Base-by-base conservation (phyloP, 352 stramenopile genomes). In the Phytophthora capsici region DNA sequence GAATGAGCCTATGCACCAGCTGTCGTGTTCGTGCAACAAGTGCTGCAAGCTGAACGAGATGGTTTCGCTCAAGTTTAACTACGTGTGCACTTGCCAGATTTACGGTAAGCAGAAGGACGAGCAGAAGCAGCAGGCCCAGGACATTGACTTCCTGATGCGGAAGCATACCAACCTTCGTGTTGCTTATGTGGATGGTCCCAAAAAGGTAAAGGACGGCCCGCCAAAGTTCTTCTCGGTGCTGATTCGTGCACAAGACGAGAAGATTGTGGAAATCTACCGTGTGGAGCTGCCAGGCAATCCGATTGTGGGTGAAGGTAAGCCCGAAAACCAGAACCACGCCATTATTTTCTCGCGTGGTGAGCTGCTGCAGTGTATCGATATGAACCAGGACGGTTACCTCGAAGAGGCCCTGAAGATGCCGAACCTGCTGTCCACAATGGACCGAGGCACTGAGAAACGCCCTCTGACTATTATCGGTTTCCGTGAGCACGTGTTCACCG, bases 81-180 rank as follows among this genome's bases (percentile, higher is more conserved):
- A 94, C 62, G 67, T 94, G n/a, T 94, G 86, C 57, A 91, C 86
- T 8, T 94, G 86, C 63, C 86, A 94, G 48, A 94, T 94, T 60
- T 94, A 92, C 40, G 86, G 86, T 10, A 91, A 90, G 63, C 79
- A 90, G 49, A 93, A 93, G 57, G 84, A 92, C 47, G 86, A 93
- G 49, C 86, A 94, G 63, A 76, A 81, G 17, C 86, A 93, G 44
- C 86, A 94, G 66, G 86, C 84, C 14, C 78, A 88, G 36, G 84
- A 94, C 46, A 77, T 91, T 34, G 85, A 93, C 32, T 93, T 84
- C 51, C 52, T 94, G 47, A 37, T 94, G 30, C 78, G 78, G 38
- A 94, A 93, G 63, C 84, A 94, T 49, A 82, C 73, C 2, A 89
- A 66, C 8, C 55, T 93, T 14, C 84, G 86, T 65, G 68, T 94